phyloP scores from a whole-genome alignment of 352 stramenopile species.

The Phytophthora sp. region DNA sequence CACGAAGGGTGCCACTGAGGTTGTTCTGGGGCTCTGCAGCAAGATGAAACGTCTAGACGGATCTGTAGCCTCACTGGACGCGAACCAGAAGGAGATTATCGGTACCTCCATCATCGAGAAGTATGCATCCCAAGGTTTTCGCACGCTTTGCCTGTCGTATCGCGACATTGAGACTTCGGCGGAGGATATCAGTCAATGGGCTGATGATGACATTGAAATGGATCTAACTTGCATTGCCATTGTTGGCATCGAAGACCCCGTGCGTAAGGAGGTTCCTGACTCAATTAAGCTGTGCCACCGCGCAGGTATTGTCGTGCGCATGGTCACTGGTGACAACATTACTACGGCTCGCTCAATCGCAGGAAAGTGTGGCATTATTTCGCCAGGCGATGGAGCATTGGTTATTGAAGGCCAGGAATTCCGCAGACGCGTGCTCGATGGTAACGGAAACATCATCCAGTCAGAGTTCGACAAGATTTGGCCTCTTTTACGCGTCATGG shows the following conservation, averaged over 20 bases:
- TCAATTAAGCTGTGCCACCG: conserved; percentile 93
- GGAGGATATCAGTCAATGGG: conserved; percentile 72
- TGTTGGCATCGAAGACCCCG: conserved; percentile 94
- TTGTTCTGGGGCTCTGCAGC: conserved; percentile 74
- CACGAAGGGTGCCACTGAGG: conserved; percentile 79
- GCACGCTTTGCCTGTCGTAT: conserved; percentile 88
- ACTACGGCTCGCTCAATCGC: conserved; percentile 89
- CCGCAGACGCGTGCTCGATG: conserved; percentile 65
- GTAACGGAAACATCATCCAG: conserved; percentile 75
- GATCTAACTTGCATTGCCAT: conserved; percentile 90
- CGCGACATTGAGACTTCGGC: conserved; percentile 71
- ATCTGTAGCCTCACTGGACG: conserved; percentile 54
- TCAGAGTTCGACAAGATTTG: conserved; percentile 93
- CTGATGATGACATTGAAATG: conserved; percentile 83
- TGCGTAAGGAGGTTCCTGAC: conserved; percentile 93
- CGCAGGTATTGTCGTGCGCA: conserved; percentile 97
- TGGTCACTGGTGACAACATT: conserved; percentile 99
- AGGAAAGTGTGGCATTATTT: conserved; percentile 77
- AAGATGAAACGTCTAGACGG: conserved; percentile 73
- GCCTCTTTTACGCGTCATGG: conserved; percentile 91
- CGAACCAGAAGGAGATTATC: conserved; percentile 70
- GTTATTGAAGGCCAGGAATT: conserved; percentile 80
- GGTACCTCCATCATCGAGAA: conserved; percentile 71
- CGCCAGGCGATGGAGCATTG: conserved; percentile 52
- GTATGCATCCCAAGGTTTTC: conserved; percentile 81